A percentile compares a stretch with the other conserved stretches of the same genome.
Conservation (phyloP, 345 rosid genomes). For the Luvunga scandens region DNA sequence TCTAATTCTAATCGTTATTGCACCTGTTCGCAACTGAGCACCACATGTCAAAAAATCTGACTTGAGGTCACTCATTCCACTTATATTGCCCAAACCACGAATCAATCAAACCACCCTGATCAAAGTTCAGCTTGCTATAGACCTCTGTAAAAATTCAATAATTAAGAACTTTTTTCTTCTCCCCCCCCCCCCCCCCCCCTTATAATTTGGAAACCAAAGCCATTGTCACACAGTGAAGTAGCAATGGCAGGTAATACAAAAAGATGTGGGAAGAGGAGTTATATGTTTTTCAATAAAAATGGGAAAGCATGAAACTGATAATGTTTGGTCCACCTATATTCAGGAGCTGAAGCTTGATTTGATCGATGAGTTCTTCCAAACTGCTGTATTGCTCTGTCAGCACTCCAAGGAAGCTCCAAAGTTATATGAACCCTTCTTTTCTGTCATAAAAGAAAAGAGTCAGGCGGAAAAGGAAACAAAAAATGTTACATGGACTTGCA, state of each 20-base stretch:
- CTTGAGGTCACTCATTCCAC: neutral
- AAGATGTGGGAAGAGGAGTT: neutral
- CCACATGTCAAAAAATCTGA: neutral
- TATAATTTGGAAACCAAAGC: neutral
- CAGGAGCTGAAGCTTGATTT: conserved; percentile 98
- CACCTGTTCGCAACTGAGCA: neutral
- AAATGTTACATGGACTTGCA: neutral
- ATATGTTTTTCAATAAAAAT: neutral
- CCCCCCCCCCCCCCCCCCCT: no score
- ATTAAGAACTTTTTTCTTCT: neutral
- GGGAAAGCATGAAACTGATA: conserved; percentile 9
- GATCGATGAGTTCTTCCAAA: conserved; percentile 99
- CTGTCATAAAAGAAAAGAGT: conserved; percentile 42
- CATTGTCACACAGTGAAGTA: neutral
- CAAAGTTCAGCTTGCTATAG: neutral
- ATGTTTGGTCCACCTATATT: conserved; percentile 66
- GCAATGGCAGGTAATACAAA: neutral
- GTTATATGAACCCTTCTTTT: conserved; percentile 96
- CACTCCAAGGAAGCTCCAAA: conserved; percentile 99
- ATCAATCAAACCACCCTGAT: neutral
- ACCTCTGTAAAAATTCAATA: neutral
- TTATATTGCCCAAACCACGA: neutral
- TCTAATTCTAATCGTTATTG: neutral
- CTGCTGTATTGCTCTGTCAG: conserved; percentile 99
- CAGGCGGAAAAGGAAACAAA: conserved; percentile 2